phyloP scores from a whole-genome alignment of 179 eudicot species.

The Silene coronaria region DNA sequence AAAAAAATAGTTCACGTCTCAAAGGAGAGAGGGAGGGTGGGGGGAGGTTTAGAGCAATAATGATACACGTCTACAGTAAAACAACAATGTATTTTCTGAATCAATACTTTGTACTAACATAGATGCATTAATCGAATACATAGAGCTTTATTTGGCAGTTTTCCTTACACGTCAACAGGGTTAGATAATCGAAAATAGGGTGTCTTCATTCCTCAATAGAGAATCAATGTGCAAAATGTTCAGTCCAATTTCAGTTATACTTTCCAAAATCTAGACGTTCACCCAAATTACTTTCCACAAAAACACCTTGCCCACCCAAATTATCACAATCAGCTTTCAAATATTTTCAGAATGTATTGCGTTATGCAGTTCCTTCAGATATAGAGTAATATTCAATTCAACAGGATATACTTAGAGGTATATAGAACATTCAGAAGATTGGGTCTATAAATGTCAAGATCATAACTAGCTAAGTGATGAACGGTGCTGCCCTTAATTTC shows the following conservation, averaged over 20 bases:
- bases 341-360: neutral
- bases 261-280: neutral
- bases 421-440: too few species aligned
- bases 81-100: neutral
- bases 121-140: neutral
- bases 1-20: neutral
- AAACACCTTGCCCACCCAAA: neutral
- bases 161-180: neutral
- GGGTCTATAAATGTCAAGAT: too few species aligned
- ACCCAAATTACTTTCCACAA: too few species aligned
- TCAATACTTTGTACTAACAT: neutral
- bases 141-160: neutral
- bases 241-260: neutral
- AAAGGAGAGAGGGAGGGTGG: neutral
- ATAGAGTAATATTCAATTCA: too few species aligned
- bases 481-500: too few species aligned
- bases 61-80: neutral
- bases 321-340: neutral
- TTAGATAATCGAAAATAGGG: neutral
- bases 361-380: neutral
- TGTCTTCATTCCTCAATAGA: neutral
- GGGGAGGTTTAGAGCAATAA: neutral
- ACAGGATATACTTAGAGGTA: too few species aligned
- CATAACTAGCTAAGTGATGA: too few species aligned
- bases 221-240: neutral